Conservation (phyloP, 306 rosid species). For the Vigna trinervia region DNA sequence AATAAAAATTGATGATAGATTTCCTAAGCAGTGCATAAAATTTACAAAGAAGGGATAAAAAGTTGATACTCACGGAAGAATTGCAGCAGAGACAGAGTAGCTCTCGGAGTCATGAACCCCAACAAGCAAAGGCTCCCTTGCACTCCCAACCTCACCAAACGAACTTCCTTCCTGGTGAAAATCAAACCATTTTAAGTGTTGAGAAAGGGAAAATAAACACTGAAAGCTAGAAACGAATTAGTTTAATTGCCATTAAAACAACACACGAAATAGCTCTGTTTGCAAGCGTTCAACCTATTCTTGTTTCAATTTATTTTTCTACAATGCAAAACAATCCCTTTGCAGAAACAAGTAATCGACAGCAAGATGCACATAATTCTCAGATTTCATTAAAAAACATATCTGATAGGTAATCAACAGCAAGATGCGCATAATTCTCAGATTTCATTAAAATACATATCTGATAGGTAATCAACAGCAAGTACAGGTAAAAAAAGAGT, state of each 20-base stretch:
- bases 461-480: background rate
- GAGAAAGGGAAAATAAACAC: conserved; percentile 17
- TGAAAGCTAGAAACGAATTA: background rate
- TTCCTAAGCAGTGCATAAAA: background rate
- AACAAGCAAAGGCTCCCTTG: conserved; percentile 67
- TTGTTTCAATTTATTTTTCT: background rate
- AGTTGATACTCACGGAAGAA: conserved; percentile 78
- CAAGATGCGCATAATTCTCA: conserved; percentile 15
- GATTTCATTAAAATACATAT: background rate
- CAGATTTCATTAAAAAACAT: background rate
- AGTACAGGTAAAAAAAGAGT: background rate
- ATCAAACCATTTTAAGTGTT: conserved; percentile 34
- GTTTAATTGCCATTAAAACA: conserved; percentile 23
- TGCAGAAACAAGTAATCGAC: conserved; percentile 11
- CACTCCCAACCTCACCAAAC: conserved; percentile 54
- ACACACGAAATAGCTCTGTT: background rate
- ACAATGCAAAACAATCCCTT: background rate
- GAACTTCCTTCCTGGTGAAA: conserved; percentile 60
- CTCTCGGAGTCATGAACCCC: conserved; percentile 53
- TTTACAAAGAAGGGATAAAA: conserved; percentile 13
- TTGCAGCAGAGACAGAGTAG: conserved; percentile 67
- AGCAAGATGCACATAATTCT: conserved; percentile 21
- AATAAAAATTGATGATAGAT: conserved; percentile 9
- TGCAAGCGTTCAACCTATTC: conserved; percentile 32
- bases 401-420: background rate